These are phyloP conservation scores for Galeopsis tetrahit DNA, from an alignment of 257 asterid species.

Conservation along the genomic window DNA sequence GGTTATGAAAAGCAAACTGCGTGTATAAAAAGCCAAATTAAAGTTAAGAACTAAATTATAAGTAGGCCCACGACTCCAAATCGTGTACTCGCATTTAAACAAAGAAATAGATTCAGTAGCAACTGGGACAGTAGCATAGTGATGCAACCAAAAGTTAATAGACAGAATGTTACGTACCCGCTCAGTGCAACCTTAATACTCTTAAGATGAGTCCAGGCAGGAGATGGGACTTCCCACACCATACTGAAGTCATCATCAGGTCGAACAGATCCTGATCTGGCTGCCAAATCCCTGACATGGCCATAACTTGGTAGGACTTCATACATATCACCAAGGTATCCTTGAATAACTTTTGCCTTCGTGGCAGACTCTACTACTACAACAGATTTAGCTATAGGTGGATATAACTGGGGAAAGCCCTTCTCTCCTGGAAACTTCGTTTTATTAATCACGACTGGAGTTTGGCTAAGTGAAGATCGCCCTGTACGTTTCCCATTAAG, in stretches of 20 bases:
- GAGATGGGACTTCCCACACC: slow-evolving; percentile 98
- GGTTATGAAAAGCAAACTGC: not conserved
- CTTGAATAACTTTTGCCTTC: slow-evolving; percentile 92
- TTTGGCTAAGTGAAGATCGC: slow-evolving; percentile 38
- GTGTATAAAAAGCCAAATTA: slow-evolving; percentile 5
- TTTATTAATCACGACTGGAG: slow-evolving; percentile 36
- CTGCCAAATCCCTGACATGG: slow-evolving; percentile 96
- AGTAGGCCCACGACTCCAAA: slow-evolving; percentile 8
- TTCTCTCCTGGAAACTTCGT: slow-evolving; percentile 40
- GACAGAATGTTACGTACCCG: slow-evolving; percentile 62
- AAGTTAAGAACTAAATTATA: not conserved
- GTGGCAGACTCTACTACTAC: slow-evolving; percentile 87
- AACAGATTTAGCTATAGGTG: slow-evolving; percentile 73
- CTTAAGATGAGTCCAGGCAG: slow-evolving; percentile 97
- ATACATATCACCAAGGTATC: slow-evolving; percentile 92
- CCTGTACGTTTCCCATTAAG: slow-evolving; percentile 34
- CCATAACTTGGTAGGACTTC: slow-evolving; percentile 96
- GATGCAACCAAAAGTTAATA: slow-evolving; percentile 25
- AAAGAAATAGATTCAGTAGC: slow-evolving; percentile 8
- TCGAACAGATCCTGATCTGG: slow-evolving; percentile 94
- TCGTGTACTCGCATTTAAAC: not conserved
- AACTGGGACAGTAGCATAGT: slow-evolving; percentile 6
- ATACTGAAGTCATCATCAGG: slow-evolving; percentile 96
- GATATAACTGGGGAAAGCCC: slow-evolving; percentile 69
- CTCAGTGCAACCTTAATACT: slow-evolving; percentile 85